Base-by-base conservation (phyloP, 1,284 basidiomycete species). In the Albatrellus sp. region DNA sequence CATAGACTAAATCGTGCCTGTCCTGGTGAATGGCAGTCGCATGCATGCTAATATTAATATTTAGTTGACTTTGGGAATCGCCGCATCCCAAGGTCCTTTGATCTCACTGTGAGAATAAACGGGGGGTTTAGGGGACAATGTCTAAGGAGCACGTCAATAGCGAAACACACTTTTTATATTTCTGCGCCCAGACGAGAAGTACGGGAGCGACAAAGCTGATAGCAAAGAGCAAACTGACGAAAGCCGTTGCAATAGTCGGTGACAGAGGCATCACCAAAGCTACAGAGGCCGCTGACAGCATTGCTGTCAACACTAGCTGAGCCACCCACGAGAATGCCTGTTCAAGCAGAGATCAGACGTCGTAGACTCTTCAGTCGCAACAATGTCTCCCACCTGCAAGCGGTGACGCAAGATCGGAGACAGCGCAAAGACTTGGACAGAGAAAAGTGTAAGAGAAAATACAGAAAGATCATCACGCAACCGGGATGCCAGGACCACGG, bases 401-500 rank as follows among this genome's bases (percentile, higher is more conserved):
- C 83, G 79, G 57, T 78, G 81, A 53, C 90, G 79, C 45, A 93
- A 66, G 45, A 84, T 70, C 8, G 91, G 91, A 60, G 90, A 90
- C 39, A 93, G 69, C 10, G 87, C 85, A 63, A 96, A 94, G 17
- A 82, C 65, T 53, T 88, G 77, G 40, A 93, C 79, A 32, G 92
- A 80, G 59, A 93, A 86, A 41, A 96, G 68, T 55, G 93, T 77
- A 40, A 98, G 72, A 19, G 89, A 83, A 60, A 98, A 98, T 14
- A 97, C 93, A 35, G 90, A 80, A 33, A 83, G 62, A 58, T 93
- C 88, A 49, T 84, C 80, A 19, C 76, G 66, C 30, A 98, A 69
- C 46, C 96, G 80, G 20, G 92, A 97, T 24, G 92, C 92, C 44
- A 98, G 72, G 31, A 98, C 93, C 37, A 97, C 89, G 12, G 88